phyloP scores from a whole-genome alignment of 2,329 filamentous ascomycete species.

The Bipolaris bicolor region DNA sequence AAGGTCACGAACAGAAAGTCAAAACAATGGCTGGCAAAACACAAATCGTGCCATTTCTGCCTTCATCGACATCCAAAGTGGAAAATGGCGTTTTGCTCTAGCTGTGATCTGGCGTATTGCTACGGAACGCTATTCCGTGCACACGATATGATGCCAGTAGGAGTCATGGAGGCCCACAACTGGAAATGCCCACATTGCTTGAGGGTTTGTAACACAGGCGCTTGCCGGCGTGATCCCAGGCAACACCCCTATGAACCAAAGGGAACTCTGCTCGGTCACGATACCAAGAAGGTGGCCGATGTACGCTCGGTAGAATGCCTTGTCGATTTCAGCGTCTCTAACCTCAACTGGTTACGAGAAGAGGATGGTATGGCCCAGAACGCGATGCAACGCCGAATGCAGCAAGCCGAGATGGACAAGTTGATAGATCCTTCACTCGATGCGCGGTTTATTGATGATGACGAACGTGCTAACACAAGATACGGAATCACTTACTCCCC shows the following conservation, averaged over 20 bases:
- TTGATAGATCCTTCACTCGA: conserved; percentile 54
- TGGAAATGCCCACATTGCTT: conserved; percentile 92
- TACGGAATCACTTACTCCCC: conserved; percentile 54
- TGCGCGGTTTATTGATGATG: conserved; percentile 52
- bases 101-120: conserved; percentile 80
- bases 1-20: conserved; percentile 68
- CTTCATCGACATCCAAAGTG: conserved; percentile 79
- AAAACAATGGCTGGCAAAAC: conserved; percentile 57
- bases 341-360: conserved; percentile 79
- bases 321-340: conserved; percentile 89
- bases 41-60: conserved; percentile 79
- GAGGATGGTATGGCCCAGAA: conserved; percentile 52
- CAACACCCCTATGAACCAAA: conserved; percentile 84
- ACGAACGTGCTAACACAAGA: conserved; percentile 45
- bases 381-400: conserved; percentile 56
- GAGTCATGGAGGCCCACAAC: conserved; percentile 76
- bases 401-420: conserved; percentile 62
- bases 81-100: conserved; percentile 81
- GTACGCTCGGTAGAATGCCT: conserved; percentile 87
- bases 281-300: conserved; percentile 89
- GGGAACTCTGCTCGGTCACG: conserved; percentile 85
- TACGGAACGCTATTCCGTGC: conserved; percentile 92
- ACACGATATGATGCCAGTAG: conserved; percentile 86
- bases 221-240: conserved; percentile 72
- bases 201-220: conserved; percentile 84